These are phyloP conservation scores for Vigna reflexopilosa DNA, from an alignment of 306 rosid species.

Conservation along the genomic window DNA sequence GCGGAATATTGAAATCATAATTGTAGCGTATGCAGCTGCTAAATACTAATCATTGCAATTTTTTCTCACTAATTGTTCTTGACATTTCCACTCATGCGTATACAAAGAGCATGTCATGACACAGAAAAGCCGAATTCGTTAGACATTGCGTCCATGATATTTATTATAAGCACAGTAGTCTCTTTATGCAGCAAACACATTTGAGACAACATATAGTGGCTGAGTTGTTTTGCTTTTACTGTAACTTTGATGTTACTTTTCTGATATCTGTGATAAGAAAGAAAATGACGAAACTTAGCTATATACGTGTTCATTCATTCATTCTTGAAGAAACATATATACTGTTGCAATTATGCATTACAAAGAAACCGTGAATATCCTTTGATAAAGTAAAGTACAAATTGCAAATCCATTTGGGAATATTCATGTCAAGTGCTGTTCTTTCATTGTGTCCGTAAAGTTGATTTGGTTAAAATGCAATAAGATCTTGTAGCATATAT, in stretches of 20 bases:
- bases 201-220: conserved; percentile 39
- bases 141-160: conserved; percentile 1
- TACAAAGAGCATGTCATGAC: conserved; percentile 3
- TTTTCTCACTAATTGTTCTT: neutral
- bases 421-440: conserved; percentile 50
- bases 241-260: conserved; percentile 29
- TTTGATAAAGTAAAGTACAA: conserved; percentile 46
- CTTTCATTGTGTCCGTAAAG: conserved; percentile 33
- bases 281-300: conserved; percentile 29
- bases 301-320: conserved; percentile 8
- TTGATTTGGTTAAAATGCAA: conserved; percentile 46
- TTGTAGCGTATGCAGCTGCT: neutral
- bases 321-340: conserved; percentile 25
- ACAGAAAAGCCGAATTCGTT: neutral
- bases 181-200: conserved; percentile 12
- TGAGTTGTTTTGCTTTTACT: conserved; percentile 40
- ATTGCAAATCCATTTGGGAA: conserved; percentile 52
- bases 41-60: neutral
- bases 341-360: conserved; percentile 38
- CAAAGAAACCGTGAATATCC: conserved; percentile 41
- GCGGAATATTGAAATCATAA: neutral
- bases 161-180: neutral
- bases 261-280: conserved; percentile 21
- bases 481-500: conserved; percentile 37
- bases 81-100: neutral